A percentile compares a stretch with the other conserved stretches of the same genome.
phyloP scores from a whole-genome alignment of 2,329 filamentous ascomycete genomes.

The Colletotrichum filicis region DNA sequence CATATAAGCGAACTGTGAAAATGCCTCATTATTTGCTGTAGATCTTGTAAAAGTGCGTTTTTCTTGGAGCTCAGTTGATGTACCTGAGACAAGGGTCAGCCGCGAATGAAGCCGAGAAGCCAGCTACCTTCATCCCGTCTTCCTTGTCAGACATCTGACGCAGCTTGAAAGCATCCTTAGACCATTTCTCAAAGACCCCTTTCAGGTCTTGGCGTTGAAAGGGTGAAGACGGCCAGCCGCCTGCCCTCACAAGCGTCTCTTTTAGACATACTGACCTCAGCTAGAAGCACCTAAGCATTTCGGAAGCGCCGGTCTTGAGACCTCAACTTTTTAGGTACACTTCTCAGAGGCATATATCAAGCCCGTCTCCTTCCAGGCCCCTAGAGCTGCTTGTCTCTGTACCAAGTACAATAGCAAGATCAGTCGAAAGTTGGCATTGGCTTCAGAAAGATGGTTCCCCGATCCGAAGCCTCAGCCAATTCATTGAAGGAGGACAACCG shows the following conservation, averaged over 20 bases:
- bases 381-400: not conserved
- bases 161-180: too few species aligned
- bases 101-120: not conserved
- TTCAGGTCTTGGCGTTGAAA: not conserved
- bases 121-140: not conserved
- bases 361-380: not conserved
- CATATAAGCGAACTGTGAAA: not conserved
- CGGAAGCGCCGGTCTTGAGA: not conserved
- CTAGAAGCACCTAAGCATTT: not conserved
- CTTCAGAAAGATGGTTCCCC: not conserved
- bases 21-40: not conserved
- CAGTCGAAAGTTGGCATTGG: not conserved
- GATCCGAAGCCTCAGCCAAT: not conserved
- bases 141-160: not conserved
- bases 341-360: not conserved
- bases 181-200: not conserved
- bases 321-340: not conserved
- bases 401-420: not conserved
- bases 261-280: not conserved
- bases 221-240: not conserved
- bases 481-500: not conserved
- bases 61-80: not conserved
- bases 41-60: not conserved
- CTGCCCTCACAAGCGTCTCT: not conserved
- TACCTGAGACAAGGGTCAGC: not conserved